phyloP scores from a whole-genome alignment of 768 basidiomycete genomes.

The Tulasnella sp. region DNA sequence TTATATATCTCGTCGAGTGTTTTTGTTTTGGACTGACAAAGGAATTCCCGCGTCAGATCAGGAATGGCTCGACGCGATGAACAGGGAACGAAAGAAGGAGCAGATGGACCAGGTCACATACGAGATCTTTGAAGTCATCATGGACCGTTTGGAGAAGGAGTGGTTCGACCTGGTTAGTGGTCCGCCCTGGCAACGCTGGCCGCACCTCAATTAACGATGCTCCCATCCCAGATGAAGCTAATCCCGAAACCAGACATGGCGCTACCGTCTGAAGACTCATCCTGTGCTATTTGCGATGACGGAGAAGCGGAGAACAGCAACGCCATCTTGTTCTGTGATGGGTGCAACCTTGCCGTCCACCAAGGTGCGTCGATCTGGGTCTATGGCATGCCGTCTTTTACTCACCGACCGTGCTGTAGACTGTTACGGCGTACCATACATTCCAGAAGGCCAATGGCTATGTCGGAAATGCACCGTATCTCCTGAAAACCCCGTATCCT shows the following conservation, averaged over 20 bases:
- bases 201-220: not conserved
- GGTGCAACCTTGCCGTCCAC: conserved; percentile 98
- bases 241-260: conserved; percentile 85
- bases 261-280: conserved; percentile 90
- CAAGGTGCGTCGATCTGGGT: conserved; percentile 56
- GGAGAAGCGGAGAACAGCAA: conserved; percentile 98
- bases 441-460: conserved; percentile 99
- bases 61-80: conserved; percentile 88
- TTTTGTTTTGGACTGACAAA: conserved; percentile 17
- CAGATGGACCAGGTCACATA: conserved; percentile 66
- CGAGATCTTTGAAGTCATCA: conserved; percentile 91
- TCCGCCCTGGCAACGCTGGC: not conserved
- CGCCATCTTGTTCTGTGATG: conserved; percentile 98
- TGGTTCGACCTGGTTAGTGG: conserved; percentile 86
- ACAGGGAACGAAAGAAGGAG: conserved; percentile 74
- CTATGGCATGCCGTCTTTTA: not conserved
- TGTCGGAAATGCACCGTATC: conserved; percentile 98
- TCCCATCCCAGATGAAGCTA: conserved; percentile 70
- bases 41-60: conserved; percentile 55
- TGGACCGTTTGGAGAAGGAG: conserved; percentile 98
- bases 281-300: conserved; percentile 96
- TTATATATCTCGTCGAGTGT: not conserved
- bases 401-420: conserved; percentile 47
- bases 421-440: conserved; percentile 98
- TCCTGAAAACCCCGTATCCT: conserved; percentile 94